A percentile compares a stretch with the other conserved stretches of the same genome.
Evolutionary conservation across 164 flowering plant genomes (phyloP).

Genomic region (Magnolia officinalis): DNA sequence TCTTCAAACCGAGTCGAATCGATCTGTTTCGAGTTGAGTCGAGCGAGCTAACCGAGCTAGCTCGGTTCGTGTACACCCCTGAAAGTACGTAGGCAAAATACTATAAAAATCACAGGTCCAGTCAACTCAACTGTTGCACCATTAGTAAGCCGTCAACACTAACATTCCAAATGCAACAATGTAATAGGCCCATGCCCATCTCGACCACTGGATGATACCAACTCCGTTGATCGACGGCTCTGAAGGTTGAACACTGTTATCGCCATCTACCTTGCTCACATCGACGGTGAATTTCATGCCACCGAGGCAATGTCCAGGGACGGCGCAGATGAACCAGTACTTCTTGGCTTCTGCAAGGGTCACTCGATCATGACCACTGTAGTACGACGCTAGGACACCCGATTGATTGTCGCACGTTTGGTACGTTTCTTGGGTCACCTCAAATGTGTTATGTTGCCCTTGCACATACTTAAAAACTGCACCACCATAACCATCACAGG

Average conservation of each 20-base stretch:
- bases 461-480: constrained; percentile 41
- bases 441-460: constrained; percentile 38
- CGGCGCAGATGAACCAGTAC: constrained; percentile 51
- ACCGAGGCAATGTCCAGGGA: constrained; percentile 42
- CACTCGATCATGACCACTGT: constrained; percentile 39
- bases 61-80: no score
- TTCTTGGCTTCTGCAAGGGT: constrained; percentile 29
- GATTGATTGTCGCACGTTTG: constrained; percentile 35
- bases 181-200: background rate
- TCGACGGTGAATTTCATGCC: constrained; percentile 52
- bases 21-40: no score
- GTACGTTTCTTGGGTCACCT: constrained; percentile 37
- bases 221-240: background rate
- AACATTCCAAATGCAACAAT: constrained; percentile 1
- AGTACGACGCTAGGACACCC: constrained; percentile 34
- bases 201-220: background rate
- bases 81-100: no score
- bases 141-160: background rate
- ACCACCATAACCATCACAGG: background rate
- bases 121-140: background rate
- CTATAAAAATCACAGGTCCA: no score
- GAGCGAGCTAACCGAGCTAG: no score
- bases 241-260: background rate
- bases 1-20: no score
- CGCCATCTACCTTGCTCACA: constrained; percentile 11